Evolutionary conservation across 192 early-diverging fungal species (phyloP).

Genomic region (Podila epicladia): DNA sequence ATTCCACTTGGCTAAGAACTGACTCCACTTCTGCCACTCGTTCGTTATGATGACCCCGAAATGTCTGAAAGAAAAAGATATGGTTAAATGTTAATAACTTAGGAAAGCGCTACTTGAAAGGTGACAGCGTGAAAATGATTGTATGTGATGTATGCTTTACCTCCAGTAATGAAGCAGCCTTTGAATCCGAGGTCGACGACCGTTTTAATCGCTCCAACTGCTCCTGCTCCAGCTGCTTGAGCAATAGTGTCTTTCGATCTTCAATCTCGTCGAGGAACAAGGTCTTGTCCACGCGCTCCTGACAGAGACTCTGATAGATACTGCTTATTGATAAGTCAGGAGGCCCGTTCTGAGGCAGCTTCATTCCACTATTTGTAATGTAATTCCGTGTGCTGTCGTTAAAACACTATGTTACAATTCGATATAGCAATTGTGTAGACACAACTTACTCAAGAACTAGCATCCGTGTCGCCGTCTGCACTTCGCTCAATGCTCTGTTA

Average conservation of each 20-base stretch:
- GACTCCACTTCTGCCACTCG: constrained; percentile 29
- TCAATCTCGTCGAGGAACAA: neutral
- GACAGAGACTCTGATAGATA: neutral
- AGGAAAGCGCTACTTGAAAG: neutral
- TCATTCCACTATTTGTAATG: neutral
- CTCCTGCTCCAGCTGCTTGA: neutral
- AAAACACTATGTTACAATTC: too few species aligned
- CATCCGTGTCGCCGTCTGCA: neutral
- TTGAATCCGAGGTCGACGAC: neutral
- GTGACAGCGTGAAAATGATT: neutral
- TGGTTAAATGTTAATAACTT: neutral
- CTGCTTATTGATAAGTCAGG: neutral
- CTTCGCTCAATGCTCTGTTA: neutral
- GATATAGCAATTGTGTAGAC: too few species aligned
- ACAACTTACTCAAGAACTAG: constrained; percentile 17
- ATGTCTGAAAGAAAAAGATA: constrained; percentile 12
- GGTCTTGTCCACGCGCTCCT: neutral
- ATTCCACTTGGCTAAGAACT: constrained; percentile 8
- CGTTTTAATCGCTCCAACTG: neutral
- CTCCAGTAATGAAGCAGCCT: neutral
- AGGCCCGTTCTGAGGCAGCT: neutral
- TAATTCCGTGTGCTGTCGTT: too few species aligned
- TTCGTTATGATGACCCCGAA: constrained; percentile 25
- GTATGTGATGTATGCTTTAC: neutral
- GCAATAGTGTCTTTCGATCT: neutral